These are phyloP conservation scores for Candolleomyces eurysporus DNA, from an alignment of 768 basidiomycete species.

Conservation along the genomic window DNA sequence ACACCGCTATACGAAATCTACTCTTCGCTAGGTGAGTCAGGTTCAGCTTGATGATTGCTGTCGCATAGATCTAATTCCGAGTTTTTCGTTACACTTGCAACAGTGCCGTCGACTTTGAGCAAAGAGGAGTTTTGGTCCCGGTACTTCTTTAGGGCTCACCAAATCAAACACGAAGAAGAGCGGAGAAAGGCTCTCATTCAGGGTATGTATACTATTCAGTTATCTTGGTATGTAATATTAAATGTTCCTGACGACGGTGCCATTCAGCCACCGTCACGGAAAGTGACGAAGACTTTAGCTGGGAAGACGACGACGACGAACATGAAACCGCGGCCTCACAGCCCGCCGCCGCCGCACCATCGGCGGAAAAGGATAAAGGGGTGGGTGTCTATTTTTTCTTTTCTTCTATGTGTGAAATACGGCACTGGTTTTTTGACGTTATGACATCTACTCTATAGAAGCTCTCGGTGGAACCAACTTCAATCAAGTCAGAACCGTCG, in stretches of 20 bases:
- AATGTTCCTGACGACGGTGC: background rate
- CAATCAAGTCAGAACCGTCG: slow-evolving; percentile 29
- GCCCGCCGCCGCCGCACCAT: background rate
- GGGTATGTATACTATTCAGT: slow-evolving; percentile 39
- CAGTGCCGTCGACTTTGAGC: slow-evolving; percentile 68
- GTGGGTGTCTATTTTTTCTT: background rate
- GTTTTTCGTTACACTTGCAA: no score
- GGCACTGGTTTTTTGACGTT: background rate
- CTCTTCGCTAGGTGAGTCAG: slow-evolving; percentile 48
- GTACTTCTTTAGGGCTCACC: slow-evolving; percentile 86
- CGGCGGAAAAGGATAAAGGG: background rate
- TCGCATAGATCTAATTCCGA: background rate
- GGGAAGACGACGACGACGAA: slow-evolving; percentile 71
- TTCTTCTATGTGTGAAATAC: no score
- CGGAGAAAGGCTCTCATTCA: slow-evolving; percentile 75
- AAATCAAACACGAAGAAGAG: slow-evolving; percentile 76
- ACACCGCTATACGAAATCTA: slow-evolving; percentile 27
- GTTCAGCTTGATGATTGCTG: background rate
- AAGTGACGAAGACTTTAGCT: slow-evolving; percentile 86
- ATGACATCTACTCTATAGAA: slow-evolving; percentile 10
- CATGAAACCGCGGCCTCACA: slow-evolving; percentile 1
- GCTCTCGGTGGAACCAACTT: slow-evolving; percentile 26
- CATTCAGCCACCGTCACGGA: slow-evolving; percentile 48
- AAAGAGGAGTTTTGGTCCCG: slow-evolving; percentile 78
- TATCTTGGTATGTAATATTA: background rate